Evolutionary conservation across 768 basidiomycete genomes (phyloP), one percentile per base, ranked within the genome.

Genomic region (Butyriboletus loyo): DNA sequence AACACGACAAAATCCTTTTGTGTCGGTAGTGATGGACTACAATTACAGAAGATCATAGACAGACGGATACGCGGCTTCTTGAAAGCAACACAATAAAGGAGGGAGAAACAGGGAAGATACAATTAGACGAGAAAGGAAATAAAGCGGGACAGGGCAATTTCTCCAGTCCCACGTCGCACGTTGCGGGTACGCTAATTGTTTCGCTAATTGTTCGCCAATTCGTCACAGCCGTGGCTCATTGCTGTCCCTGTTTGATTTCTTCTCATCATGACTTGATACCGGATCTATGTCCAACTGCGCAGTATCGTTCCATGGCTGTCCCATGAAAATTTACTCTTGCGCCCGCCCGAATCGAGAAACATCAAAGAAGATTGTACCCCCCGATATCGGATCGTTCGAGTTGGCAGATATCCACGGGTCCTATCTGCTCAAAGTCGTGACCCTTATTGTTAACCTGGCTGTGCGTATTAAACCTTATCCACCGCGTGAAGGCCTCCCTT

Each of bases 61-160:
- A 56, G 27, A 54, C 61, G 56, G 32, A 55, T 51, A 58, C 32
- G 52, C 50, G 55, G 48, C 67, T 69, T 67, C 61, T 57, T 55
- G 61, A 52, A 55, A 7, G 61, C 52, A 50, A 69, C 63, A 69
- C 68, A 69, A 69, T 69, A 71, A 61, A 67, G 36, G 9, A 60
- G 56, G 54, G 58, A 67, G 59, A 71, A 71, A 69, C 63, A 38
- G 65, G 65, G 50, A 69, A 59, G 47, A 69, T 57, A 69, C 67
- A 69, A 69, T 69, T 69, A 58, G 67, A 70, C 63, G 55, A 61
- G 67, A 69, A 67, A 63, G 67, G 67, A 69, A 69, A 65, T 44
- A 3, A 22, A 58, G 49, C 22, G 53, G 56, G 53, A 41, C 37
- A 52, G 24, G 44, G 27, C 37, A 11, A 11, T 44, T 60, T 47